These are phyloP conservation scores for Pulveroboletus frians DNA, from an alignment of 768 basidiomycete genomes.

Conservation along the genomic window DNA sequence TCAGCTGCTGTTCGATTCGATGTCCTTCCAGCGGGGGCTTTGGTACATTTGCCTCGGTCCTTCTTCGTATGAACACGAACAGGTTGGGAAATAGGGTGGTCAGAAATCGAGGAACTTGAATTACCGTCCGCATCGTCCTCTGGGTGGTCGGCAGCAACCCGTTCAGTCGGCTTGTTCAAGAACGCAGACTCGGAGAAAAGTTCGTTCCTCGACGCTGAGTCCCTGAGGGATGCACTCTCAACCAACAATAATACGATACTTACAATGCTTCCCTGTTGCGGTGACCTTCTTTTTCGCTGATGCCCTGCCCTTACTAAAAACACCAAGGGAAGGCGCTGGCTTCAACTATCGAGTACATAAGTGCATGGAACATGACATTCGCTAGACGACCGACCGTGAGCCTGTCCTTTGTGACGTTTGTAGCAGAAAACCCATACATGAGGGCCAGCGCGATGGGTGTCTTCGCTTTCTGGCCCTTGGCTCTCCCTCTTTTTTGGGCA, in stretches of 20 bases:
- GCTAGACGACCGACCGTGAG: slow-evolving; percentile 28
- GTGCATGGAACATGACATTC: not conserved
- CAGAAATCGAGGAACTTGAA: slow-evolving; percentile 15
- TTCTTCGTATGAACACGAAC: not conserved
- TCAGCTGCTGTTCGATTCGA: slow-evolving; percentile 10
- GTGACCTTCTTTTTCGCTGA: slow-evolving; percentile 25
- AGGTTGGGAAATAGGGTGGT: slow-evolving; percentile 14
- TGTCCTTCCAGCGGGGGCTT: not conserved
- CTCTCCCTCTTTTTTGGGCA: slow-evolving; percentile 10
- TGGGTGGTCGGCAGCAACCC: slow-evolving; percentile 4
- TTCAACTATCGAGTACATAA: slow-evolving; percentile 23
- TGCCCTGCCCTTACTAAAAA: slow-evolving; percentile 35
- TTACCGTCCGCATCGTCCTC: slow-evolving; percentile 3
- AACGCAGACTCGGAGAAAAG: slow-evolving; percentile 47
- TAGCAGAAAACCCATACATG: slow-evolving; percentile 34
- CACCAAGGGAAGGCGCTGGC: slow-evolving; percentile 27
- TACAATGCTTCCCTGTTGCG: slow-evolving; percentile 12
- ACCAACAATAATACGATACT: not conserved
- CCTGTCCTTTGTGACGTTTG: slow-evolving; percentile 34
- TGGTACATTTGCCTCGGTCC: not conserved
- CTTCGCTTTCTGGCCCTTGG: slow-evolving; percentile 17
- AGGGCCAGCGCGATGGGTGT: slow-evolving; percentile 30
- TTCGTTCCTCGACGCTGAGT: slow-evolving; percentile 12
- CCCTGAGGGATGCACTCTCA: not conserved
- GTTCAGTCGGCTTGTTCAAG: slow-evolving; percentile 30